These are phyloP conservation scores for Coelastrella sp. DNA, from an alignment of 139 green algal genomes.

Conservation along the genomic window DNA sequence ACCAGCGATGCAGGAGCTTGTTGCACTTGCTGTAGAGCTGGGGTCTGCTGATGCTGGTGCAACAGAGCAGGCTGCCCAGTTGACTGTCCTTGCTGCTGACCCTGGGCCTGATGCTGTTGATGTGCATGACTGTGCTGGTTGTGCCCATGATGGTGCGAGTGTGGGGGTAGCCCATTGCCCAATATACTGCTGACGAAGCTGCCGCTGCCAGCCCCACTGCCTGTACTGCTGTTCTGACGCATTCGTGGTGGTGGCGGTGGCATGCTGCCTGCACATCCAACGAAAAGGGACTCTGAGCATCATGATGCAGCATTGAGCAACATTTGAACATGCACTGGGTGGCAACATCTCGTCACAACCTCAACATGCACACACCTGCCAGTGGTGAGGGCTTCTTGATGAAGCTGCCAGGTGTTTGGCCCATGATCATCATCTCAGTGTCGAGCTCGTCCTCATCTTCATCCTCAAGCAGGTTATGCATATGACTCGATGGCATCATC, in stretches of 20 bases:
- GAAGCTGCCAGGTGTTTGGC: conserved; percentile 50
- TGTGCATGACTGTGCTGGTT: not conserved
- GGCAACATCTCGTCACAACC: not conserved
- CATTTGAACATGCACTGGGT: not conserved
- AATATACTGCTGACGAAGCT: conserved; percentile 44
- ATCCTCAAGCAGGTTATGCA: conserved; percentile 39
- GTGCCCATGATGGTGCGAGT: not conserved
- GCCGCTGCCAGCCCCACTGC: not conserved
- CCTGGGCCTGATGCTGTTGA: not conserved
- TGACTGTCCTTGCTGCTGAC: not conserved
- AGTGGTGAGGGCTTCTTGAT: not conserved
- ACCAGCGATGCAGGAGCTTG: not conserved
- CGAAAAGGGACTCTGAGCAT: not conserved
- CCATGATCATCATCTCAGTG: conserved; percentile 83
- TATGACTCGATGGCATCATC: conserved; percentile 16
- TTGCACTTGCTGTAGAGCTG: not conserved
- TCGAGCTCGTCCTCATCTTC: conserved; percentile 69
- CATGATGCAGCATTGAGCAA: not conserved
- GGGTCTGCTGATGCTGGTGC: not conserved
- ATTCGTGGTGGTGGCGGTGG: conserved; percentile 23
- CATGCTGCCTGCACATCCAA: conserved; percentile 4
- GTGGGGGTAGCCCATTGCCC: not conserved
- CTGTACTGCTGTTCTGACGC: conserved; percentile 7
- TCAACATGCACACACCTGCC: not conserved
- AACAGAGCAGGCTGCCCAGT: no score